Evolutionary conservation across 1,284 basidiomycete genomes (phyloP).

Genomic region (Ceratorhiza oryzae-sativae): DNA sequence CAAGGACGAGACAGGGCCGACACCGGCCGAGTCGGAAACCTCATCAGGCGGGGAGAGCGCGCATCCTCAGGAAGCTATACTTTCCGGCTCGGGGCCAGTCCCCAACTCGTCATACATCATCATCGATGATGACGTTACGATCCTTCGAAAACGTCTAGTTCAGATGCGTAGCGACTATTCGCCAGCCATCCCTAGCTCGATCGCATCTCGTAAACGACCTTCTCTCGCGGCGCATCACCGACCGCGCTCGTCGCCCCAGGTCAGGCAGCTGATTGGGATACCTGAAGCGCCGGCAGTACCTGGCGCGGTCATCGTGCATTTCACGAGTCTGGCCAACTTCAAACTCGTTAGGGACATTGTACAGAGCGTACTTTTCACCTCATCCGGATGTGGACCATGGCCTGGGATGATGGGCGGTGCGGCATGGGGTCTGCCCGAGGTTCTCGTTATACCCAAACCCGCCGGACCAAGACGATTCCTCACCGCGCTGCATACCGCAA

Average conservation of each 20-base stretch:
- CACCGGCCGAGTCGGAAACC: not conserved
- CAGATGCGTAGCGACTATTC: slow-evolving; percentile 55
- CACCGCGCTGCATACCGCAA: slow-evolving; percentile 86
- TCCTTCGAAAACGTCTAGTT: slow-evolving; percentile 73
- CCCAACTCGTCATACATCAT: slow-evolving; percentile 67
- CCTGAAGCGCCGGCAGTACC: slow-evolving; percentile 47
- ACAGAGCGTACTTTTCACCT: slow-evolving; percentile 66
- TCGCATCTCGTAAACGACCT: slow-evolving; percentile 67
- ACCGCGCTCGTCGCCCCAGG: slow-evolving; percentile 70
- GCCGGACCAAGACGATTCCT: slow-evolving; percentile 90
- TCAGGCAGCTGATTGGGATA: slow-evolving; percentile 24
- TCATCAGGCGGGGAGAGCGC: not conserved
- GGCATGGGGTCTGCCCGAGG: slow-evolving; percentile 65
- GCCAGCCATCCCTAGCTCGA: slow-evolving; percentile 52
- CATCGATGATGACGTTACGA: slow-evolving; percentile 86
- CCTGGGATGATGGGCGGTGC: not conserved
- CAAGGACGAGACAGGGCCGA: slow-evolving; percentile 27
- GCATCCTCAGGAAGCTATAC: not conserved
- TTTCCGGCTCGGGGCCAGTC: slow-evolving; percentile 23
- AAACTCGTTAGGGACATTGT: slow-evolving; percentile 86
- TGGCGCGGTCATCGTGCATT: slow-evolving; percentile 77
- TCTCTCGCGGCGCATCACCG: slow-evolving; percentile 71
- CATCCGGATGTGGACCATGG: slow-evolving; percentile 46
- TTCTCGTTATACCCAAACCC: slow-evolving; percentile 94
- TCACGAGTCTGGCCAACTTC: slow-evolving; percentile 88